Conservation (phyloP, 352 stramenopile genomes). For the Globisporangium emineosum region DNA sequence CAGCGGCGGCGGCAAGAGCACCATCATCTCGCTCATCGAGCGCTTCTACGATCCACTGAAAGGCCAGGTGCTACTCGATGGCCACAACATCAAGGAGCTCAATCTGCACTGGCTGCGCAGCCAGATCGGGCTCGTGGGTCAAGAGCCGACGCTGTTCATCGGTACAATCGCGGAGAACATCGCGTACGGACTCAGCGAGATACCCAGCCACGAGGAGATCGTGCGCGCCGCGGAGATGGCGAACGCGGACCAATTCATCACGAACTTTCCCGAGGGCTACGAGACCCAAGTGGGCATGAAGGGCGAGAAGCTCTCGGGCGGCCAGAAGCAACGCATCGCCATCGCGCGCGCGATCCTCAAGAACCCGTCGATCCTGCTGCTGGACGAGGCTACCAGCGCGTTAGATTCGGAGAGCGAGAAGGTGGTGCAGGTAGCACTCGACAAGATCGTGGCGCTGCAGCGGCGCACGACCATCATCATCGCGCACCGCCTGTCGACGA, state of each 20-base stretch:
- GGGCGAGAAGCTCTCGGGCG: slow-evolving; percentile 61
- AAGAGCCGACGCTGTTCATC: slow-evolving; percentile 67
- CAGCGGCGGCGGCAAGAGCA: slow-evolving; percentile 30
- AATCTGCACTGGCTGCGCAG: slow-evolving; percentile 27
- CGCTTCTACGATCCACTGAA: slow-evolving; percentile 31
- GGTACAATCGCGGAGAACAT: slow-evolving; percentile 46
- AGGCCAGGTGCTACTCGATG: slow-evolving; percentile 24
- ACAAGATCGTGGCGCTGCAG: slow-evolving; percentile 20
- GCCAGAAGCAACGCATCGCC: slow-evolving; percentile 95
- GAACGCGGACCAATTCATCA: slow-evolving; percentile 89
- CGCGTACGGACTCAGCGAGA: slow-evolving; percentile 30
- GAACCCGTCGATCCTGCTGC: slow-evolving; percentile 25
- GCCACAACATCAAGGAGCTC: slow-evolving; percentile 15
- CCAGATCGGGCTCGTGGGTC: slow-evolving; percentile 36
- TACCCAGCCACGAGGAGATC: slow-evolving; percentile 40
- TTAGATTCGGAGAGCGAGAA: slow-evolving; percentile 37
- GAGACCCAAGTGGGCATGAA: slow-evolving; percentile 84
- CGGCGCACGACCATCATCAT: too few species aligned
- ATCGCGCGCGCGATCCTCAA: slow-evolving; percentile 71
- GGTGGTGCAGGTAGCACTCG: slow-evolving; percentile 26
- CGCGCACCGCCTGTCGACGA: too few species aligned
- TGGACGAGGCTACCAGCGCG: slow-evolving; percentile 42
- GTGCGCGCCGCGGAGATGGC: slow-evolving; percentile 69
- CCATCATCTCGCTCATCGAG: slow-evolving; percentile 27
- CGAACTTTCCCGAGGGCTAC: slow-evolving; percentile 73